phyloP scores from a whole-genome alignment of 495 filamentous ascomycete species.

The Beverwykella pulmonaria region DNA sequence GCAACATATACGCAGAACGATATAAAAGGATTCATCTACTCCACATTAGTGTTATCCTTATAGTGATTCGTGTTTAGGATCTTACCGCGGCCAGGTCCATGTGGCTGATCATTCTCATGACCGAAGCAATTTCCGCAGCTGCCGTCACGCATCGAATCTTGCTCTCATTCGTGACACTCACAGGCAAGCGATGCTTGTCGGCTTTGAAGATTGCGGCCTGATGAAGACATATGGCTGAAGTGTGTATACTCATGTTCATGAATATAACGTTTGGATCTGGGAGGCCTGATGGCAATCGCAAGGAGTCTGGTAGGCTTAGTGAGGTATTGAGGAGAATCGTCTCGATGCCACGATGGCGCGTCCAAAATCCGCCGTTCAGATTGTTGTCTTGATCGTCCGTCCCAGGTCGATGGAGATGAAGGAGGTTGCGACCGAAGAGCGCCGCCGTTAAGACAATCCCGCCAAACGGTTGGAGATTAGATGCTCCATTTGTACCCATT shows the following conservation, averaged over 20 bases:
- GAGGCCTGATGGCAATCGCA: slow-evolving; percentile 79
- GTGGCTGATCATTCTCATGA: slow-evolving; percentile 94
- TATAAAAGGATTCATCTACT: slow-evolving; percentile 94
- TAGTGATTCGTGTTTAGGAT: too few relatives aligned
- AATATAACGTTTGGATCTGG: slow-evolving; percentile 87
- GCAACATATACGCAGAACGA: slow-evolving; percentile 95
- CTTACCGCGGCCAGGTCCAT: slow-evolving; percentile 81
- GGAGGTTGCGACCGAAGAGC: slow-evolving; percentile 91
- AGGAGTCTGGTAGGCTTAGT: slow-evolving; percentile 76
- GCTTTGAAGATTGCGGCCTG: slow-evolving; percentile 98
- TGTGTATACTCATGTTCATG: slow-evolving; percentile 95
- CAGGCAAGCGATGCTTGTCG: slow-evolving; percentile 80
- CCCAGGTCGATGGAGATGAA: slow-evolving; percentile 89
- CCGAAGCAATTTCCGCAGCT: slow-evolving; percentile 90
- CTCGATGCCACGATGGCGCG: slow-evolving; percentile 84
- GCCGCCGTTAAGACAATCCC: slow-evolving; percentile 82
- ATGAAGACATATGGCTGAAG: slow-evolving; percentile 94
- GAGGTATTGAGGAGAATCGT: slow-evolving; percentile 86
- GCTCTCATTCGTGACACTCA: slow-evolving; percentile 79
- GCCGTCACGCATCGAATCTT: slow-evolving; percentile 91
- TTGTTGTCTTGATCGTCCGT: slow-evolving; percentile 81
- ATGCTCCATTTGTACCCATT: slow-evolving; percentile 69
- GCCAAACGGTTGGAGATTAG: slow-evolving; percentile 74
- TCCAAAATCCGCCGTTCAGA: slow-evolving; percentile 95
- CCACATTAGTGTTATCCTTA: neutral